These are phyloP conservation scores for Coemansia sp. DNA, from an alignment of 192 early-diverging fungal genomes.

Conservation along the genomic window DNA sequence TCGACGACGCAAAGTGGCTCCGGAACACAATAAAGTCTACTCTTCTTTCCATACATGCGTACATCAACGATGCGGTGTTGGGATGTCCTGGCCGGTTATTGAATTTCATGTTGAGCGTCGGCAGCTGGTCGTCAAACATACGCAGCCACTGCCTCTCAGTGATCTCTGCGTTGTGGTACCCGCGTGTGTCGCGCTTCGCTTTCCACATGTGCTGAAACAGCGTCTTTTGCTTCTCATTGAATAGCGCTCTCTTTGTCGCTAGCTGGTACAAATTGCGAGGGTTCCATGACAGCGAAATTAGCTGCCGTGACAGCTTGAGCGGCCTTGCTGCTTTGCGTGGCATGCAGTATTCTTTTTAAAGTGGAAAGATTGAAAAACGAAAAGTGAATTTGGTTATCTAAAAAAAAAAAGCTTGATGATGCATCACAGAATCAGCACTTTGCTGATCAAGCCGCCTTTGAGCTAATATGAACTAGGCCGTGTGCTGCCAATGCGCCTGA, in stretches of 20 bases:
- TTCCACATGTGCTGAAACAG: conserved; percentile 94
- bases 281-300: conserved; percentile 96
- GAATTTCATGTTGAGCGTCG: conserved; percentile 60
- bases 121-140: conserved; percentile 70
- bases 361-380: background rate
- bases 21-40: conserved; percentile 93
- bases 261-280: conserved; percentile 88
- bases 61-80: conserved; percentile 73
- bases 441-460: too few species aligned
- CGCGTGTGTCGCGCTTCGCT: conserved; percentile 87
- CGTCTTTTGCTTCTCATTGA: conserved; percentile 56
- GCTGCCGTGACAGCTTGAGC: conserved; percentile 56
- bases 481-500: conserved; percentile 26
- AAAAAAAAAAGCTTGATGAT: too few species aligned
- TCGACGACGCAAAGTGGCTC: conserved; percentile 82
- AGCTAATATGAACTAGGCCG: too few species aligned
- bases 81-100: conserved; percentile 54
- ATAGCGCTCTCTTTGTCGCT: conserved; percentile 52
- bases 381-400: background rate
- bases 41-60: conserved; percentile 84
- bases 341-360: conserved; percentile 11
- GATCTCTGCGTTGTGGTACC: conserved; percentile 91
- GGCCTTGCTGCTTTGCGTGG: conserved; percentile 36
- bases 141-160: conserved; percentile 78
- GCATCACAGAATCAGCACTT: too few species aligned